These are phyloP conservation scores for Teunomyces panamensis DNA, from an alignment of 805 yeast species.

Conservation along the genomic window DNA sequence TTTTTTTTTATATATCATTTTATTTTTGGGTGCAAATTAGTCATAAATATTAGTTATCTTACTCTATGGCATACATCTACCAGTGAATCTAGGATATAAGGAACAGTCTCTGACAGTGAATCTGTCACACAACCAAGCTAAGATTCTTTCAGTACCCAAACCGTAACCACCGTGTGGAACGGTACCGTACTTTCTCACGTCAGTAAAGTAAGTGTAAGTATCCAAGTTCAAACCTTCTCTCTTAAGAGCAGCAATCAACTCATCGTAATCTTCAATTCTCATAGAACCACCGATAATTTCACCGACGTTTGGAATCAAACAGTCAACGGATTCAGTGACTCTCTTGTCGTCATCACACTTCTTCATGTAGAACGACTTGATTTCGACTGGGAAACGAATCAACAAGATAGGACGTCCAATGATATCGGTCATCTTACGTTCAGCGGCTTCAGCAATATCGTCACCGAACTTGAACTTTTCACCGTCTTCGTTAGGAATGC, in stretches of 20 bases:
- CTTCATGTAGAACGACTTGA: conserved; percentile 98
- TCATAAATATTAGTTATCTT: neutral
- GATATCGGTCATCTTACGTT: conserved; percentile 96
- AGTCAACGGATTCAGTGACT: conserved; percentile 98
- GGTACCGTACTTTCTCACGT: conserved; percentile 94
- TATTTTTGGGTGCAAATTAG: neutral
- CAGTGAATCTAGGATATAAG: conserved; percentile 95
- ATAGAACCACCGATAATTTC: conserved; percentile 99
- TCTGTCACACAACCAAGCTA: conserved; percentile 97
- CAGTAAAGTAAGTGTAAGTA: conserved; percentile 94
- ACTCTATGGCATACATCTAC: conserved; percentile 90
- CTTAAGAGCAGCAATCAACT: conserved; percentile 83
- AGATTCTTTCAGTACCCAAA: conserved; percentile 94
- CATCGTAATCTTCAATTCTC: conserved; percentile 86
- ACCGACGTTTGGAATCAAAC: conserved; percentile 98
- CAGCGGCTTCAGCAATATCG: conserved; percentile 99
- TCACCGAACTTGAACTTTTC: conserved; percentile 93
- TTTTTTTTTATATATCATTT: too few species aligned
- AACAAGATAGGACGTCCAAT: conserved; percentile 90
- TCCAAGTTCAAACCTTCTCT: conserved; percentile 84
- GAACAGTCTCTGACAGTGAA: conserved; percentile 98
- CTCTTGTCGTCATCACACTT: conserved; percentile 85
- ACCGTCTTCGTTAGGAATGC: conserved; percentile 91
- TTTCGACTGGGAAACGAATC: conserved; percentile 93
- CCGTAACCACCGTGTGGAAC: conserved; percentile 99